Evolutionary conservation across 352 stramenopile species (phyloP), one percentile per base, ranked within the genome.

Genomic region (Globisporangium yorkense): DNA sequence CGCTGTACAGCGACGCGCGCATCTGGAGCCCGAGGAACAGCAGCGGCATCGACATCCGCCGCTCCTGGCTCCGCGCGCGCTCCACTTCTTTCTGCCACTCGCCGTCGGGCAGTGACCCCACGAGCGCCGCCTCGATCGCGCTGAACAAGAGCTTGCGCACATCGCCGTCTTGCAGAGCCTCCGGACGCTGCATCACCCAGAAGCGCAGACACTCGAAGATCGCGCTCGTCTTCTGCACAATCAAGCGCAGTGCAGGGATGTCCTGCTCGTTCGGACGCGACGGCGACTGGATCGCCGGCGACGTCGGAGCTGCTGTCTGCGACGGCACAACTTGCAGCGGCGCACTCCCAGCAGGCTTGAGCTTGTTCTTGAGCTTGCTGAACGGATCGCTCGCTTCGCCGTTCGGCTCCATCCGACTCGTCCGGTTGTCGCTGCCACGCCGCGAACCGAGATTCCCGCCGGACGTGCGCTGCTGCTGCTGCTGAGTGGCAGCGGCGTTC

Each of bases 131-230:
- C 66, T 95, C 85, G 37, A 95, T 89, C 6, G 83, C 83, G 45
- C 82, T 87, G 40, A 95, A 95, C 44, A 95, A 66, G 13, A 95
- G 65, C 56, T 90, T 93, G 51, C 89, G 89, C 16, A 93, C 85
- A 35, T 92, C 83, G 12, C 56, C 56, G 56, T 95, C 85, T 60
- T 93, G 73, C 35, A 95, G 58, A 0, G 91, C 75, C 33, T 89
- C 75, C 0, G 78, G 72, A 18, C 81, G 76, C 57, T 87, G 64
- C 78, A 95, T 93, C 24, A 95, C 68, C 85, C 85, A 95, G 51
- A 92, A 89, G 2, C 82, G 83, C 33, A 95, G 59, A 47, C 83
- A 90, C 56, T 95, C 85, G 48, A 95, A 95, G 50, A 95, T 92
- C 7, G 81, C 71, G 41, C 72, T 87, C 3, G 81, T 93, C 64